Conservation (phyloP, 2,329 filamentous ascomycete genomes). For the Fusarium oligoseptatum region DNA sequence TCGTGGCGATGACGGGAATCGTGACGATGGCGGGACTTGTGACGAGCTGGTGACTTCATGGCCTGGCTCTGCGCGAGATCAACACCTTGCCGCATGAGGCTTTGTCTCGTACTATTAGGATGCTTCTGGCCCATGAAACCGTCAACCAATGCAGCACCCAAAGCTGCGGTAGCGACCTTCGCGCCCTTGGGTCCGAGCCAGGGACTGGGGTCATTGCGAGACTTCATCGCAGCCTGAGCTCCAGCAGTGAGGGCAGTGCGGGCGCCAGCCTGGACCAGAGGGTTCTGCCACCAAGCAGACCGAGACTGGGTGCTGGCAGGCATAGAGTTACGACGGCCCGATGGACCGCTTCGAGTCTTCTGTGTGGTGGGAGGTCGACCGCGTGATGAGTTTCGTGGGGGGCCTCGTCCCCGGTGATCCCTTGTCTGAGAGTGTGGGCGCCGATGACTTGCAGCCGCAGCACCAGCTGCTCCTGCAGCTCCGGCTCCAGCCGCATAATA, state of each 20-base stretch:
- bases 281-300: constrained; percentile 54
- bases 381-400: constrained; percentile 34
- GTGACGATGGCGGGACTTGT: constrained; percentile 4
- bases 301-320: constrained; percentile 46
- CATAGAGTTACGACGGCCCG: constrained; percentile 51
- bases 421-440: constrained; percentile 44
- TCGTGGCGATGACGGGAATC: constrained; percentile 1
- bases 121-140: constrained; percentile 57
- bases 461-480: constrained; percentile 11
- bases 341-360: constrained; percentile 29
- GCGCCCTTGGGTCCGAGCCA: constrained; percentile 65
- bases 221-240: constrained; percentile 62
- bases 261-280: constrained; percentile 57
- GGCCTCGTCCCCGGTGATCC: constrained; percentile 25
- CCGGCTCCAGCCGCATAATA: constrained; percentile 15
- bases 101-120: constrained; percentile 43
- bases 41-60: constrained; percentile 6
- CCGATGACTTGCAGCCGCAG: constrained; percentile 28
- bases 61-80: constrained; percentile 41
- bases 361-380: constrained; percentile 42
- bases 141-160: constrained; percentile 63
- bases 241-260: constrained; percentile 63
- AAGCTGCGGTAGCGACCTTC: constrained; percentile 62
- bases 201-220: constrained; percentile 58
- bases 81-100: constrained; percentile 44